Conservation (phyloP, 352 stramenopile species). For the Phytophthora sp. region DNA sequence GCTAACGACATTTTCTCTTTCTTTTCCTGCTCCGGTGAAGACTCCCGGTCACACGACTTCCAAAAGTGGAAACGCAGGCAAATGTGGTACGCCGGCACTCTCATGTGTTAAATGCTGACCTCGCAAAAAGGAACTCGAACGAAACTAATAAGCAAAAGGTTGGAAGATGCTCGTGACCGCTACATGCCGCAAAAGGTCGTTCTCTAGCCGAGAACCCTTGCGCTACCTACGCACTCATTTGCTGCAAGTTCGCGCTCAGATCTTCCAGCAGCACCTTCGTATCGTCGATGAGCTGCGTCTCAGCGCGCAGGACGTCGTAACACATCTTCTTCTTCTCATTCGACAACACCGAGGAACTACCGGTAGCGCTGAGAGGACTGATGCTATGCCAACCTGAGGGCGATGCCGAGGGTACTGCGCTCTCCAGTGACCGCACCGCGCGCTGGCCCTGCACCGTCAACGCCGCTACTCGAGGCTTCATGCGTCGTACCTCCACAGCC, state of each 20-base stretch:
- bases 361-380: slow-evolving; percentile 16
- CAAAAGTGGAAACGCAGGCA: too few relatives aligned
- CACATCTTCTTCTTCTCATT: slow-evolving; percentile 86
- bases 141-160: too few relatives aligned
- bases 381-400: slow-evolving; percentile 32
- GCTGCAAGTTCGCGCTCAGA: slow-evolving; percentile 59
- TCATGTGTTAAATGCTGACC: not conserved
- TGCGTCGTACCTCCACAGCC: slow-evolving; percentile 62
- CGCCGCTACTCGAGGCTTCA: slow-evolving; percentile 76
- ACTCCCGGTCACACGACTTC: too few relatives aligned
- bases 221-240: slow-evolving; percentile 35
- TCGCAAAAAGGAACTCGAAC: not conserved
- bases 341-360: slow-evolving; percentile 37
- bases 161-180: too few relatives aligned
- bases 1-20: too few relatives aligned
- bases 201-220: too few relatives aligned
- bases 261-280: slow-evolving; percentile 75
- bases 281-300: slow-evolving; percentile 85
- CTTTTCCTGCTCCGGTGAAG: too few relatives aligned
- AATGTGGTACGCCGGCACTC: too few relatives aligned
- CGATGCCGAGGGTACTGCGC: slow-evolving; percentile 31
- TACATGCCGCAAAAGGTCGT: too few relatives aligned
- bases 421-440: slow-evolving; percentile 61
- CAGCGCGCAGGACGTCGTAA: slow-evolving; percentile 78
- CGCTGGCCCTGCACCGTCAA: slow-evolving; percentile 71